Percentiles rank a stretch among this genome's conserved stretches.
Conservation (phyloP, 2,329 filamentous ascomycete species). For the Aspergillus jensenii region DNA sequence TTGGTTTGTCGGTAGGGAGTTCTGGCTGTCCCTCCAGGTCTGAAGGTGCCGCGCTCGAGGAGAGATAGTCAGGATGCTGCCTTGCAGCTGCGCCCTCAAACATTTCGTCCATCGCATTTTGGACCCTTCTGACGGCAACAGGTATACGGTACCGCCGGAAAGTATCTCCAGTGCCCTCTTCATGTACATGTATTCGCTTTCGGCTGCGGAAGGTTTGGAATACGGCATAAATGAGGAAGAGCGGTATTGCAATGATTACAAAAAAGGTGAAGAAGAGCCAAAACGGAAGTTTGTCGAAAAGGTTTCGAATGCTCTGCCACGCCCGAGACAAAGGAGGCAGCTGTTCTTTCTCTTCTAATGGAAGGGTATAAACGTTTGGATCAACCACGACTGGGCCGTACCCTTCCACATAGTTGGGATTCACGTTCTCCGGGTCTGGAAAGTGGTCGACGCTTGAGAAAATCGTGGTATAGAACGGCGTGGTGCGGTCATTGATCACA, state of each 20-base stretch:
- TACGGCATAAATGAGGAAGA: conserved; percentile 73
- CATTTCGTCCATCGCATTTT: conserved; percentile 72
- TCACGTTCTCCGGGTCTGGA: conserved; percentile 63
- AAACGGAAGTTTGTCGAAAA: conserved; percentile 60
- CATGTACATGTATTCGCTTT: conserved; percentile 73
- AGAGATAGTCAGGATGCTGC: conserved; percentile 71
- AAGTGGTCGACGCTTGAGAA: conserved; percentile 80
- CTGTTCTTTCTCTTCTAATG: conserved; percentile 24
- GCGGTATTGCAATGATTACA: conserved; percentile 68
- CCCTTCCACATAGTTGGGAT: conserved; percentile 71
- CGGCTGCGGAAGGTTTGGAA: conserved; percentile 75
- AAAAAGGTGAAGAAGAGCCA: conserved; percentile 66
- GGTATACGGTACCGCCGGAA: conserved; percentile 73
- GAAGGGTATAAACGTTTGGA: conserved; percentile 30
- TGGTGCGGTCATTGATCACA: conserved; percentile 79
- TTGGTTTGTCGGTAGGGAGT: not conserved
- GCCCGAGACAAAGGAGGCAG: conserved; percentile 30
- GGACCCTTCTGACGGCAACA: conserved; percentile 72
- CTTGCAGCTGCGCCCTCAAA: conserved; percentile 71
- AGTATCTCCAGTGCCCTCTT: conserved; percentile 67
- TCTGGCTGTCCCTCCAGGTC: conserved; percentile 13
- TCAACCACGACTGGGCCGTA: conserved; percentile 77
- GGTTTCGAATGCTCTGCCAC: conserved; percentile 34
- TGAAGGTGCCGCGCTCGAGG: conserved; percentile 45
- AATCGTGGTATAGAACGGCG: conserved; percentile 78